A percentile compares a stretch with the other conserved stretches of the same genome.
Conservation (phyloP, 352 stramenopile species). For the Pythium rishiriense region DNA sequence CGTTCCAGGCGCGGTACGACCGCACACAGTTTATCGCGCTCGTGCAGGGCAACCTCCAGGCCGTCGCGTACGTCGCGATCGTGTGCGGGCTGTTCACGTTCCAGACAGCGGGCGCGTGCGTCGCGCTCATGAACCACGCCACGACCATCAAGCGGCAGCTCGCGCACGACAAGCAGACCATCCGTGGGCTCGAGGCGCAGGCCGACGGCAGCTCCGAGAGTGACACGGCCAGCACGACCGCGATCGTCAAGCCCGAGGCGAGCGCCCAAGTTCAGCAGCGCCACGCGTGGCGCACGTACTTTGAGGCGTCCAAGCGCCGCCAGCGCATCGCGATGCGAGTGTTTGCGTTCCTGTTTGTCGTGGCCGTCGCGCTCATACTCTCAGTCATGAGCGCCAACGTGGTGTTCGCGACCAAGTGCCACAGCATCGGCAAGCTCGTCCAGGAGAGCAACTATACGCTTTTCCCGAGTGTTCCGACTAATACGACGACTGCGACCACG, state of each 20-base stretch:
- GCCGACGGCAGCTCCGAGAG: conserved; percentile 9
- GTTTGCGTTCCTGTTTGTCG: conserved; percentile 40
- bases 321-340: conserved; percentile 70
- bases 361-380: conserved; percentile 83
- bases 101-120: conserved; percentile 44
- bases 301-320: conserved; percentile 58
- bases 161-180: conserved; percentile 49
- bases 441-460: conserved; percentile 43
- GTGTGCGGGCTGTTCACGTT: conserved; percentile 64
- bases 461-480: conserved; percentile 18
- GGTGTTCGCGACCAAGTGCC: conserved; percentile 69
- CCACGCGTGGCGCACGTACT: conserved; percentile 55
- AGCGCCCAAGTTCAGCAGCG: conserved; percentile 15
- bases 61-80: conserved; percentile 56
- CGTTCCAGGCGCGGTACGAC: conserved; percentile 65
- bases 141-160: conserved; percentile 59
- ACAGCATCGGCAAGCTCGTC: conserved; percentile 55
- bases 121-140: conserved; percentile 54
- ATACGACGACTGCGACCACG: conserved; percentile 5
- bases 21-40: conserved; percentile 57
- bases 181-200: conserved; percentile 32
- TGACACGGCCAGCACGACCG: background rate
- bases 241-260: conserved; percentile 1
- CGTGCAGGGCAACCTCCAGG: conserved; percentile 57
- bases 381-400: conserved; percentile 87